phyloP scores from a whole-genome alignment of 495 filamentous ascomycete genomes.

The Penicilliopsis zonata region DNA sequence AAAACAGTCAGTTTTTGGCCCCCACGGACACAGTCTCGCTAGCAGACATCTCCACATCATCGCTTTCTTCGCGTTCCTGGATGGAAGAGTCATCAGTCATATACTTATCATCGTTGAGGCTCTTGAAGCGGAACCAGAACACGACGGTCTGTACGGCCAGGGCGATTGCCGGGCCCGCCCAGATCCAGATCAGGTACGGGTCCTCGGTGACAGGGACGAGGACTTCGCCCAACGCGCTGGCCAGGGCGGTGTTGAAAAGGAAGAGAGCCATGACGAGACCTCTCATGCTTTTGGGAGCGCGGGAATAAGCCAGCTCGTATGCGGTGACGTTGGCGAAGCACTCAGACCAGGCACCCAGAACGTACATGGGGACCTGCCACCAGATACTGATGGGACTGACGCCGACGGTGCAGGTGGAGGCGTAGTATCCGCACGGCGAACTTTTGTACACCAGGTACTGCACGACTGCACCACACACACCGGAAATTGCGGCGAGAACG shows the following conservation, averaged over 20 bases:
- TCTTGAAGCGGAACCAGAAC: slow-evolving; percentile 34
- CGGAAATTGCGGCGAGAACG: slow-evolving; percentile 44
- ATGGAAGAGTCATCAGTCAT: slow-evolving; percentile 15
- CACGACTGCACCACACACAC: slow-evolving; percentile 46
- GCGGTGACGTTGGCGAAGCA: slow-evolving; percentile 51
- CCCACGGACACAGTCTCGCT: no score
- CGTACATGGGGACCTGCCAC: slow-evolving; percentile 47
- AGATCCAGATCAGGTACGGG: slow-evolving; percentile 49
- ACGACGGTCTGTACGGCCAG: slow-evolving; percentile 34
- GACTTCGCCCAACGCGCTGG: slow-evolving; percentile 49
- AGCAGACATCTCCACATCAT: no score
- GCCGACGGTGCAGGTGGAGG: slow-evolving; percentile 26
- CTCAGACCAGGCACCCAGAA: slow-evolving; percentile 53
- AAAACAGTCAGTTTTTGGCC: no score
- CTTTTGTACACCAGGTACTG: slow-evolving; percentile 57
- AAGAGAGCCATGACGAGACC: slow-evolving; percentile 46
- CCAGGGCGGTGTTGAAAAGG: slow-evolving; percentile 53
- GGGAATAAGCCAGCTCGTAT: slow-evolving; percentile 35
- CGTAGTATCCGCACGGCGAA: slow-evolving; percentile 36
- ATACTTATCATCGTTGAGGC: slow-evolving; percentile 33
- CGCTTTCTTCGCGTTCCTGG: no score
- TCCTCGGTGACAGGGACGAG: slow-evolving; percentile 49
- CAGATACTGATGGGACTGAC: slow-evolving; percentile 37
- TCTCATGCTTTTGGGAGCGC: slow-evolving; percentile 27
- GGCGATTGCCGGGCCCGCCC: slow-evolving; percentile 37